Conservation (phyloP, 225 moss, liverwort and hornwort species). For the Physcomitrium patens region DNA sequence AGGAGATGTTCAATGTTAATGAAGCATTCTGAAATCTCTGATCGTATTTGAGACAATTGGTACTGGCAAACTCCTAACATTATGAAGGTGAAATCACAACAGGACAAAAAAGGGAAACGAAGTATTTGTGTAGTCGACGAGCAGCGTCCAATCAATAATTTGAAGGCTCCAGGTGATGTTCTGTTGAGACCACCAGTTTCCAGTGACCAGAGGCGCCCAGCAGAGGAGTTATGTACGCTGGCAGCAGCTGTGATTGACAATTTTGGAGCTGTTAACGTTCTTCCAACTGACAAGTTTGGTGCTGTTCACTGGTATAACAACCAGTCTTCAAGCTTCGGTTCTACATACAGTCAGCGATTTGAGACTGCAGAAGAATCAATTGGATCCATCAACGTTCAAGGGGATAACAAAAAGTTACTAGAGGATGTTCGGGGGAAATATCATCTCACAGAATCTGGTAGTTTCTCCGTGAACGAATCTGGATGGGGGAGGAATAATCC, state of each 20-base stretch:
- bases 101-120: constrained; percentile 55
- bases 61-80: constrained; percentile 22
- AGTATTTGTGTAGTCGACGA: constrained; percentile 27
- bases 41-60: constrained; percentile 17
- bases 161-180: constrained; percentile 28
- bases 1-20: background rate
- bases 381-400: constrained; percentile 38
- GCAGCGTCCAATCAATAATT: constrained; percentile 24
- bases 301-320: constrained; percentile 42
- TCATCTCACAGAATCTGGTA: constrained; percentile 33
- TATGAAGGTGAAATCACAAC: constrained; percentile 25
- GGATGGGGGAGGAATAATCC: constrained; percentile 20
- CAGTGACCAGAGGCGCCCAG: constrained; percentile 21
- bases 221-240: constrained; percentile 23
- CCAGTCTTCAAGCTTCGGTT: constrained; percentile 53
- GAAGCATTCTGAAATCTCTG: background rate
- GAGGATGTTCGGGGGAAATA: constrained; percentile 27
- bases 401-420: constrained; percentile 31
- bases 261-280: constrained; percentile 48
- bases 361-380: constrained; percentile 37
- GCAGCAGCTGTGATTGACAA: constrained; percentile 41
- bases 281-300: constrained; percentile 48
- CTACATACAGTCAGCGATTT: constrained; percentile 40
- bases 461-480: constrained; percentile 22
- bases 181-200: constrained; percentile 14